Conservation (phyloP, 371 early-diverging fungal genomes). For the Syncephalastrum monosporum region DNA sequence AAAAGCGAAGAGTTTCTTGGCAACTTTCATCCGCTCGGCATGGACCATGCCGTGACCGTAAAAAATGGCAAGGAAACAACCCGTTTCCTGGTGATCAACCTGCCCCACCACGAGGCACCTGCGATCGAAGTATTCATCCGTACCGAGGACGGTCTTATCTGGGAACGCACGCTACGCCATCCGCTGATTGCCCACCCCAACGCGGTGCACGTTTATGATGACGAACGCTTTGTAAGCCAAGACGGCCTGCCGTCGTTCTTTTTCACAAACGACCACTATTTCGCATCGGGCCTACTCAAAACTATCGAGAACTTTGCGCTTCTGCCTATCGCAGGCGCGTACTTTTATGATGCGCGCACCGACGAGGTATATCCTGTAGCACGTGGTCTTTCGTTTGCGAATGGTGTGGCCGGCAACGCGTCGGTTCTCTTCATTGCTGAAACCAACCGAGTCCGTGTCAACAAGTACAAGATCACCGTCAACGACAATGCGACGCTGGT, state of each 20-base stretch:
- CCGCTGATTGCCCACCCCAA: constrained; percentile 31
- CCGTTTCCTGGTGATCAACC: constrained; percentile 22
- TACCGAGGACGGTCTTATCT: constrained; percentile 9
- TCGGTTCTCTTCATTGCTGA: constrained; percentile 34
- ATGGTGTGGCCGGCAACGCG: constrained; percentile 33
- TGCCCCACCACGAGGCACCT: constrained; percentile 6
- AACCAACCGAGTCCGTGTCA: constrained; percentile 16
- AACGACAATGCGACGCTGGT: constrained; percentile 2
- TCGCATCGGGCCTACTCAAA: constrained; percentile 15
- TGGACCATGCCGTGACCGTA: constrained; percentile 5
- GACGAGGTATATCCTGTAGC: constrained; percentile 20
- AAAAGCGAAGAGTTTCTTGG: not conserved
- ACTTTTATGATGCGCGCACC: constrained; percentile 35
- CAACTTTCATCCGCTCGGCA: constrained; percentile 27
- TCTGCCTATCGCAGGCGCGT: constrained; percentile 24
- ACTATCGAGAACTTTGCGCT: constrained; percentile 26
- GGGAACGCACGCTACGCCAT: constrained; percentile 25
- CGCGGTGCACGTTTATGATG: constrained; percentile 24
- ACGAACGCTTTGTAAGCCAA: constrained; percentile 16
- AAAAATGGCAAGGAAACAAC: not conserved
- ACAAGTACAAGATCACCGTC: constrained; percentile 21
- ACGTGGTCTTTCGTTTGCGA: constrained; percentile 32
- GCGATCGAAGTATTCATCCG: constrained; percentile 28
- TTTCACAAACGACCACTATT: constrained; percentile 35
- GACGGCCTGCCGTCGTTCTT: constrained; percentile 49